Conservation (phyloP, 2,329 filamentous ascomycete species). For the Monilinia fructigena region DNA sequence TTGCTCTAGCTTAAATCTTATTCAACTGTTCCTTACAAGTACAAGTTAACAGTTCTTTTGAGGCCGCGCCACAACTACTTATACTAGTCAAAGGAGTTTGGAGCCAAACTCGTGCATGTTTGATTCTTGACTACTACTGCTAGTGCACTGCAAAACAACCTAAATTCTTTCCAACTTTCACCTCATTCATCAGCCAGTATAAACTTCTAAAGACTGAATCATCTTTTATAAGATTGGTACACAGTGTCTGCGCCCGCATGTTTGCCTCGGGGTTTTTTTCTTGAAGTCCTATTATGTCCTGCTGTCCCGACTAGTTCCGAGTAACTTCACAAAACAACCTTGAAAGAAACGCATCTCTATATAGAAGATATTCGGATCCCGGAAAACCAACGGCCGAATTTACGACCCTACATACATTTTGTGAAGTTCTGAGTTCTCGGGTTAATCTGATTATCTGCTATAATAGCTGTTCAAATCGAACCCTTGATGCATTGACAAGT, state of each 20-base stretch:
- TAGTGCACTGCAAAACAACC: not conserved
- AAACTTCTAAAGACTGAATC: not conserved
- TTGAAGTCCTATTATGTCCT: not conserved
- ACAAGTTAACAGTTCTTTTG: not conserved
- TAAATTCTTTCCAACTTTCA: not conserved
- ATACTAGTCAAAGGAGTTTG: constrained; percentile 11
- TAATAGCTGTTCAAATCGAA: not conserved
- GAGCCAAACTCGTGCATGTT: constrained; percentile 11
- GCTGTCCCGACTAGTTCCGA: not conserved
- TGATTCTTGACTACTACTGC: not conserved
- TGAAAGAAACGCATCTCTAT: not conserved
- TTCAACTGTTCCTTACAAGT: not conserved
- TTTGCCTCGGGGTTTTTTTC: not conserved
- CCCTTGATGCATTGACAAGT: not conserved
- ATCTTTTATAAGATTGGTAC: not conserved
- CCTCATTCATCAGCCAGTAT: not conserved
- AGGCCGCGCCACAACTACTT: not conserved
- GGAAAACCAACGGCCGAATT: not conserved
- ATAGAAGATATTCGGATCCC: not conserved
- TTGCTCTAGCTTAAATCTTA: not conserved
- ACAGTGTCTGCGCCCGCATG: not conserved
- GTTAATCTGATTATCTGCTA: not conserved
- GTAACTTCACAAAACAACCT: not conserved
- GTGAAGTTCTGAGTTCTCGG: not conserved
- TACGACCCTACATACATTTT: not conserved